Conservation (phyloP, 345 rosid genomes). For the Eucalyptus albens region DNA sequence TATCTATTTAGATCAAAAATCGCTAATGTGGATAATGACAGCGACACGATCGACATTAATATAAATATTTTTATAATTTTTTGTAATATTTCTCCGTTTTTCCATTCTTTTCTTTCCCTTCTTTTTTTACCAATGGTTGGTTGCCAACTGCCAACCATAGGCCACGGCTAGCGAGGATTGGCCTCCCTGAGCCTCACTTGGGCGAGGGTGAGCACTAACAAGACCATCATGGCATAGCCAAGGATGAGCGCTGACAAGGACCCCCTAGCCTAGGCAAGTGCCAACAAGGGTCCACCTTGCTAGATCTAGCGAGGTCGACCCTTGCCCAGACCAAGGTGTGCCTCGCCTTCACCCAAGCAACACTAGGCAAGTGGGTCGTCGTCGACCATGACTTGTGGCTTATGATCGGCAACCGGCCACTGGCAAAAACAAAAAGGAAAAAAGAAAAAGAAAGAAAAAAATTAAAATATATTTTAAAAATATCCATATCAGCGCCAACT, state of each 20-base stretch:
- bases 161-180: neutral
- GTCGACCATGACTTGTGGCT: neutral
- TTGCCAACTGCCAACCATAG: rapidly evolving
- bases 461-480: neutral
- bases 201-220: neutral
- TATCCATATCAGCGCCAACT: rapidly evolving
- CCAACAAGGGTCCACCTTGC: neutral
- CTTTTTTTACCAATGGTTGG: neutral
- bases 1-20: neutral
- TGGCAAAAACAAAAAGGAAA: neutral
- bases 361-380: rapidly evolving
- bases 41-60: rapidly evolving
- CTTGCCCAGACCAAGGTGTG: neutral
- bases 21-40: rapidly evolving
- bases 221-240: no score
- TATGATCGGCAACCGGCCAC: neutral
- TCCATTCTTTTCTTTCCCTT: neutral
- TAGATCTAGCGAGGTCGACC: neutral
- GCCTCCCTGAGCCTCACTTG: neutral
- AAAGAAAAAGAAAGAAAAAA: neutral
- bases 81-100: neutral
- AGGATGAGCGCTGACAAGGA: rapidly evolving
- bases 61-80: neutral
- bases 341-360: neutral
- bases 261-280: no score